Conservation (phyloP, 2,329 filamentous ascomycete genomes). For the Fusarium buxicola region DNA sequence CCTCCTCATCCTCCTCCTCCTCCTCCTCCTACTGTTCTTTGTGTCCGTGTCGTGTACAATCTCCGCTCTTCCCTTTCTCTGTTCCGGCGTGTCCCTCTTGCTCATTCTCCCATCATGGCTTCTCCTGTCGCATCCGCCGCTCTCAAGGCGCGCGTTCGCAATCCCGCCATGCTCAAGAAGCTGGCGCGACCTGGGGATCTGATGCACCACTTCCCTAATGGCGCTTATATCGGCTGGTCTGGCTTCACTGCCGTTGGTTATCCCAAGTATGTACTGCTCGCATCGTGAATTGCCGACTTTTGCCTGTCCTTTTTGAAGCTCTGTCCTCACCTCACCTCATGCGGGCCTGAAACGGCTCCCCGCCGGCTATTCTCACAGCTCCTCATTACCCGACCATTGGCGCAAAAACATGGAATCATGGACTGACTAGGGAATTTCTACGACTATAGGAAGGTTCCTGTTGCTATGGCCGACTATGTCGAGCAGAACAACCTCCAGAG, state of each 20-base stretch:
- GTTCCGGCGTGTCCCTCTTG: conserved; percentile 23
- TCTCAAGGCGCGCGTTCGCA: conserved; percentile 79
- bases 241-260: conserved; percentile 93
- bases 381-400: conserved; percentile 34
- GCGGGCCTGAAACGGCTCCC: conserved; percentile 3
- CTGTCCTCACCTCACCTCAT: conserved; percentile 4
- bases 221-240: conserved; percentile 89
- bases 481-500: conserved; percentile 88
- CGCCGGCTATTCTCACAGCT: conserved; percentile 27
- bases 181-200: conserved; percentile 83
- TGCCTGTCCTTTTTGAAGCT: background rate
- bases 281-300: background rate
- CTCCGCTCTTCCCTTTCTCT: conserved; percentile 33
- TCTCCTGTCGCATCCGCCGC: conserved; percentile 74
- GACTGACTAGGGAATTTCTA: conserved; percentile 23
- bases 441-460: conserved; percentile 78
- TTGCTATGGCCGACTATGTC: conserved; percentile 86
- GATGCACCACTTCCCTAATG: conserved; percentile 83
- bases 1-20: conserved; percentile 16
- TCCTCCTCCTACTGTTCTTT: conserved; percentile 7
- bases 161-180: conserved; percentile 83
- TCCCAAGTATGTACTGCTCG: conserved; percentile 68
- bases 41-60: conserved; percentile 25
- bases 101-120: conserved; percentile 58
- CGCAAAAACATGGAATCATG: conserved; percentile 8